Percentiles rank a stretch among this genome's conserved stretches.
Conservation (phyloP, 1,139 yeast species). For the Taphrina flavorubra region DNA sequence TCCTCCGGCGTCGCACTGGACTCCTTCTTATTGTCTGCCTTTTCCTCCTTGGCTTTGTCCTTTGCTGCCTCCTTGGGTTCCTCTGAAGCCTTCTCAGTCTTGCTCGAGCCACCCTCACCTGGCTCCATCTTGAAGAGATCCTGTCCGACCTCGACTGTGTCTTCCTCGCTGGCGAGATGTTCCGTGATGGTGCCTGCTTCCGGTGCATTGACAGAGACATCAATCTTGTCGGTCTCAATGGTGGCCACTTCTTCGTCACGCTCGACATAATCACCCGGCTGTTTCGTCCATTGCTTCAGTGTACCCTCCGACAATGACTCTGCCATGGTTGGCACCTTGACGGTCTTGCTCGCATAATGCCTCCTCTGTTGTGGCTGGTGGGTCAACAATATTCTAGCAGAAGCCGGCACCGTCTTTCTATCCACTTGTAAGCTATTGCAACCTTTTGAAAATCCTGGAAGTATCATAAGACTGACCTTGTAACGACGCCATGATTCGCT, state of each 20-base stretch:
- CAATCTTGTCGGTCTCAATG: constrained; percentile 97
- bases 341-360: constrained; percentile 37
- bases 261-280: constrained; percentile 86
- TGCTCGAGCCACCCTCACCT: constrained; percentile 69
- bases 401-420: neutral
- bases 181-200: constrained; percentile 88
- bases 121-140: constrained; percentile 87
- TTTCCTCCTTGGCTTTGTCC: constrained; percentile 47
- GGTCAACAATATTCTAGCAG: constrained; percentile 4
- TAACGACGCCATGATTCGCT: neutral
- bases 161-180: constrained; percentile 81
- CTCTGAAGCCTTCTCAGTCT: constrained; percentile 47
- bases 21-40: constrained; percentile 51
- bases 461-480: neutral
- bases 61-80: constrained; percentile 47
- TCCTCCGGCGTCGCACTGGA: constrained; percentile 48
- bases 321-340: constrained; percentile 98
- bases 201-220: constrained; percentile 95
- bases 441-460: neutral
- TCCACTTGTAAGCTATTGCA: neutral
- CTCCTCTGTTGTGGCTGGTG: constrained; percentile 5
- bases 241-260: constrained; percentile 94
- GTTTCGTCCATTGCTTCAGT: constrained; percentile 69
- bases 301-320: constrained; percentile 99
- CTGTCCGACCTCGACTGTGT: constrained; percentile 96